These are phyloP conservation scores for Penicillium simplicissimum DNA, from an alignment of 495 filamentous ascomycete genomes.

Conservation along the genomic window DNA sequence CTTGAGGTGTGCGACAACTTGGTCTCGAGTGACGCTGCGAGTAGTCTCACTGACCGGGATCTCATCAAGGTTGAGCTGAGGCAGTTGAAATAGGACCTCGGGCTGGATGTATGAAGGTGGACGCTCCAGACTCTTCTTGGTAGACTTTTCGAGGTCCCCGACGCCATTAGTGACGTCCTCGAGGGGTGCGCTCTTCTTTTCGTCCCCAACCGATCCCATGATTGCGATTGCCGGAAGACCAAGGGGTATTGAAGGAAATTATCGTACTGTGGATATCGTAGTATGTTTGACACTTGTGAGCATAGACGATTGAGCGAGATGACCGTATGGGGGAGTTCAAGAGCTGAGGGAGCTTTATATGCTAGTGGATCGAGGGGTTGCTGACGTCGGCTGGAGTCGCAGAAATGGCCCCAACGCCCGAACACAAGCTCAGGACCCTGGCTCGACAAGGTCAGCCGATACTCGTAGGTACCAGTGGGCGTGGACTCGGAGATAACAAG, in stretches of 20 bases:
- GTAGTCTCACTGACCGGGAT: not conserved
- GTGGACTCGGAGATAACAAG: constrained; percentile 2
- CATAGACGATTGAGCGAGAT: constrained; percentile 1
- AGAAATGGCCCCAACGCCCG: constrained; percentile 4
- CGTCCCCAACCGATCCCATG: constrained; percentile 20
- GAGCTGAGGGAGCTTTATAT: constrained; percentile 8
- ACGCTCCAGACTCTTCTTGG: constrained; percentile 4
- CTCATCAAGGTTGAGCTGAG: constrained; percentile 16
- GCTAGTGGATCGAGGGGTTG: not conserved
- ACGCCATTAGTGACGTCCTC: not conserved
- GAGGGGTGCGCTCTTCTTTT: constrained; percentile 13
- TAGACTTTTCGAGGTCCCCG: not conserved
- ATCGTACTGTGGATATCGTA: not conserved
- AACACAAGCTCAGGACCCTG: not conserved
- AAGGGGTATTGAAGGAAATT: not conserved
- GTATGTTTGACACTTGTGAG: not conserved
- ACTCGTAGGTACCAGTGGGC: not conserved
- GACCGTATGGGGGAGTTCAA: not conserved
- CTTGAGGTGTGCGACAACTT: constrained; percentile 76
- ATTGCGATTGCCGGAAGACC: constrained; percentile 7
- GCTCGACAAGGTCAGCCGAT: not conserved
- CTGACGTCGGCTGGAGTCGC: not conserved
- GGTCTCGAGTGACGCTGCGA: constrained; percentile 17
- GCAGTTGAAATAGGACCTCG: constrained; percentile 13
- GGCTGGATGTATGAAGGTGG: constrained; percentile 25